Evolutionary conservation across 73 alveolate species (phyloP).

Genomic region (Paramecium caudatum): DNA sequence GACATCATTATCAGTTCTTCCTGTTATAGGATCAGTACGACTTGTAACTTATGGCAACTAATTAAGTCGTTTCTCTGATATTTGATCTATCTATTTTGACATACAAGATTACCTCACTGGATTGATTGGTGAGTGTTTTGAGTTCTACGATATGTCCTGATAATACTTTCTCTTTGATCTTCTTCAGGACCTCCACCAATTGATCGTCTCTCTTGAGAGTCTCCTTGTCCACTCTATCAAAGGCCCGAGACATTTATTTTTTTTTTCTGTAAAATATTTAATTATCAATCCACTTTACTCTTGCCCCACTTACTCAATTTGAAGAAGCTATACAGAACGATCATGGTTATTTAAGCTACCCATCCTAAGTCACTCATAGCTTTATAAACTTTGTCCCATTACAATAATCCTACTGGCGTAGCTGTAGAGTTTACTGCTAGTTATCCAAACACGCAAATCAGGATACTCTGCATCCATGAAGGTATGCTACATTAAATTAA

Average conservation of each 20-base stretch:
- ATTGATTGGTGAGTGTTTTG: neutral
- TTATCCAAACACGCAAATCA: neutral
- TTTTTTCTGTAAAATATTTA: neutral
- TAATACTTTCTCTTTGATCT: conserved; percentile 45
- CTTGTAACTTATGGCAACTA: too few species aligned
- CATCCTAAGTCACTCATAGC: conserved; percentile 52
- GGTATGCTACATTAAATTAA: neutral
- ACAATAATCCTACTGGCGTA: conserved; percentile 3
- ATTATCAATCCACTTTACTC: conserved; percentile 14
- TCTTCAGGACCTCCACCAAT: neutral
- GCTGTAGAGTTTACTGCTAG: conserved; percentile 59
- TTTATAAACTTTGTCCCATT: conserved; percentile 41
- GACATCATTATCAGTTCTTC: conserved; percentile 13
- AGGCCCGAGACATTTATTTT: neutral
- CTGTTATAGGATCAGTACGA: too few species aligned
- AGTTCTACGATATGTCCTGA: conserved; percentile 54
- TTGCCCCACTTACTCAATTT: neutral
- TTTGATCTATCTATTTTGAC: conserved; percentile 57
- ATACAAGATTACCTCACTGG: conserved; percentile 33
- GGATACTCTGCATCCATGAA: neutral
- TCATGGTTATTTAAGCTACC: conserved; percentile 25
- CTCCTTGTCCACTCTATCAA: conserved; percentile 34
- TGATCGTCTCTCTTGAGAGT: conserved; percentile 2
- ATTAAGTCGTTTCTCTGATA: conserved; percentile 4
- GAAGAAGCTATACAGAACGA: neutral